A percentile compares a stretch with the other conserved stretches of the same genome.
Conservation (phyloP, 768 basidiomycete genomes). For the Crepidotus variabilis region DNA sequence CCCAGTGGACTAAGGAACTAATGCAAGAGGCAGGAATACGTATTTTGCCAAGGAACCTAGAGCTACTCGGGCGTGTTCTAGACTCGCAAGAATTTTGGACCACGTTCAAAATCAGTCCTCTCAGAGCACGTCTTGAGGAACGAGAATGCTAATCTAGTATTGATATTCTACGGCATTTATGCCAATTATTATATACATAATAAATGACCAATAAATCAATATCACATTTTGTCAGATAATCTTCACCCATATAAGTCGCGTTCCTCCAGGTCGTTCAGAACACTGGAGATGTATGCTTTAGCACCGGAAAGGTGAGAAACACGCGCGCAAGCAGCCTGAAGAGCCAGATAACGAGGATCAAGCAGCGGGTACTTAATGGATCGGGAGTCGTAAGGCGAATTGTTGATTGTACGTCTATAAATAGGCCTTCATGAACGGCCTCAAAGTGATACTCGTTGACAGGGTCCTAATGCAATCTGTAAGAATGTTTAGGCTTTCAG, state of each 20-base stretch:
- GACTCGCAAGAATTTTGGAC: conserved; percentile 63
- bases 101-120: conserved; percentile 40
- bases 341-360: conserved; percentile 20
- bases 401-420: neutral
- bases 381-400: conserved; percentile 18
- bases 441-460: conserved; percentile 9
- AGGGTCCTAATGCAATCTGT: conserved; percentile 1
- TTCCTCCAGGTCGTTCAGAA: conserved; percentile 19
- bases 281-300: conserved; percentile 19
- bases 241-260: neutral
- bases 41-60: conserved; percentile 48
- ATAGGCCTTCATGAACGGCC: neutral
- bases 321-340: conserved; percentile 29
- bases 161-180: too few species aligned
- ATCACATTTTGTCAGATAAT: too few species aligned
- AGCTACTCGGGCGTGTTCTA: conserved; percentile 46
- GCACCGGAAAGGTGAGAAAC: conserved; percentile 31
- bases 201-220: too few species aligned
- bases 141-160: too few species aligned
- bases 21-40: conserved; percentile 48
- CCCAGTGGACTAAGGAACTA: conserved; percentile 54
- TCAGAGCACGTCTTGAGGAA: conserved; percentile 31
- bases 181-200: too few species aligned
- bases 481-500: neutral
- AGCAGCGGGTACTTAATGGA: conserved; percentile 20